Conservation (phyloP, 2,329 filamentous ascomycete species). For the Monilinia vaccinii-corymbosi region DNA sequence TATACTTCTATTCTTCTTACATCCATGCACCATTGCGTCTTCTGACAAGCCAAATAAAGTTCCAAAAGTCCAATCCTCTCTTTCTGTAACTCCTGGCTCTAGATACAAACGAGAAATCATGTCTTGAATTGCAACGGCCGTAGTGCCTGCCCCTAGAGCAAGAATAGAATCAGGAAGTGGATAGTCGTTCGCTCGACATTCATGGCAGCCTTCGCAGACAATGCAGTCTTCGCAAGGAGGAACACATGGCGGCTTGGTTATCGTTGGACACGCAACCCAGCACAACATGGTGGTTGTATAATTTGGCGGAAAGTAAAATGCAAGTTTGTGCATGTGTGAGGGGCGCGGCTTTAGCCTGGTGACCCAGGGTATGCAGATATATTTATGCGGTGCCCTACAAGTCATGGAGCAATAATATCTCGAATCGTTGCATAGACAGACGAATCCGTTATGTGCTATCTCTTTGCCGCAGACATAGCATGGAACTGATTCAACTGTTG, state of each 20-base stretch:
- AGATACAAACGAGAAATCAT: neutral
- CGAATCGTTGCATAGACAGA: neutral
- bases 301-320: neutral
- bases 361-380: neutral
- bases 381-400: neutral
- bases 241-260: neutral
- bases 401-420: neutral
- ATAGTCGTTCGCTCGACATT: neutral
- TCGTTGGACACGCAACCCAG: neutral
- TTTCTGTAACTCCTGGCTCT: neutral
- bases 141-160: neutral
- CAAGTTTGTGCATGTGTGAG: neutral
- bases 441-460: neutral
- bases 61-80: neutral
- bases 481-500: neutral
- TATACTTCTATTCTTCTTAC: neutral
- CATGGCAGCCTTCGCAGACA: neutral
- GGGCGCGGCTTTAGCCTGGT: neutral
- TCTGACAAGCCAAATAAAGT: neutral
- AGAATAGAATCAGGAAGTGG: neutral
- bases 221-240: neutral
- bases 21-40: neutral
- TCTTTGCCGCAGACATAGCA: neutral
- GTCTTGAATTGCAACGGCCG: neutral
- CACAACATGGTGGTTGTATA: constrained; percentile 40